Conservation (phyloP, 345 rosid species). For the Dipteronia dyeriana region DNA sequence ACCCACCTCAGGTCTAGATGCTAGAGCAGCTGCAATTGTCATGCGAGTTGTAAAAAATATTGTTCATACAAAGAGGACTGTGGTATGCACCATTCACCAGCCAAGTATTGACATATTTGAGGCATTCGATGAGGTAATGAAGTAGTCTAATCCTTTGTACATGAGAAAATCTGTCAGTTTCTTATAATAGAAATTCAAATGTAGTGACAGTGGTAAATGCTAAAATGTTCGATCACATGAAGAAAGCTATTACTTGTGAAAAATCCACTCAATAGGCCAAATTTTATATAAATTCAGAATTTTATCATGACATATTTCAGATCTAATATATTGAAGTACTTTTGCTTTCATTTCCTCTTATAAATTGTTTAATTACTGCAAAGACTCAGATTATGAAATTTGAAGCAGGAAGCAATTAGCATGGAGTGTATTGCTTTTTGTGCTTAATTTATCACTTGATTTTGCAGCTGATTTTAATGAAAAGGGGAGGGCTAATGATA, state of each 20-base stretch:
- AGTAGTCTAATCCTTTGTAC: not conserved
- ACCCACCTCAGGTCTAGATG: conserved; percentile 65
- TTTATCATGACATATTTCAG: too few relatives aligned
- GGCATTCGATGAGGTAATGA: conserved; percentile 55
- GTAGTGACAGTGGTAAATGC: too few relatives aligned
- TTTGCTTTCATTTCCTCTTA: too few relatives aligned
- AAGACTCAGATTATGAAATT: too few relatives aligned
- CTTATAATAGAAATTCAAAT: not conserved
- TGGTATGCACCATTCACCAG: conserved; percentile 63
- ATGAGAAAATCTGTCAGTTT: not conserved
- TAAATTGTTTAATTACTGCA: too few relatives aligned
- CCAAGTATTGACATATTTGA: conserved; percentile 66
- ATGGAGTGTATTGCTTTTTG: too few relatives aligned
- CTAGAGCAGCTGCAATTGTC: conserved; percentile 69
- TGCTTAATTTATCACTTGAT: not conserved
- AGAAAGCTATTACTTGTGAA: too few relatives aligned
- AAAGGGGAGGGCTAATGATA: conserved; percentile 55
- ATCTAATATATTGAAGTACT: too few relatives aligned
- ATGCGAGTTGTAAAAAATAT: conserved; percentile 61
- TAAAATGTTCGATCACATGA: too few relatives aligned
- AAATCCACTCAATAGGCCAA: too few relatives aligned
- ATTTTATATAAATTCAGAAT: too few relatives aligned
- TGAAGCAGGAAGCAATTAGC: too few relatives aligned
- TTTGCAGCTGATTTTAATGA: conserved; percentile 61
- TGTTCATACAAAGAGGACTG: conserved; percentile 43